Evolutionary conservation across 345 rosid species (phyloP), one percentile per base, ranked within the genome.

Genomic region (Bruguiera gymnorhiza): DNA sequence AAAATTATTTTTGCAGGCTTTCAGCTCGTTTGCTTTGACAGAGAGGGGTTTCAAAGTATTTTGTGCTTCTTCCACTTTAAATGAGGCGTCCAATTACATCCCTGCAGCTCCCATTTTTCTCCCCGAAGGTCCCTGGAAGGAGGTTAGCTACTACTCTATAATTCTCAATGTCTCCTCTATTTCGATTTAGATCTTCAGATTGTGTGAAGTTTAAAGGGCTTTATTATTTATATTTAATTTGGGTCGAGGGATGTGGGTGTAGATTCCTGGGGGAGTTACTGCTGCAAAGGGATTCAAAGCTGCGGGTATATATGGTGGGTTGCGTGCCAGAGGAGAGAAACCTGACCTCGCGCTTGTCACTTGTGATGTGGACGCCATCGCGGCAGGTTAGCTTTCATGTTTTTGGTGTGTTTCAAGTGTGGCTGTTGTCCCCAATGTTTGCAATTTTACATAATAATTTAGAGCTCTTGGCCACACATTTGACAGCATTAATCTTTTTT

Each of bases 241-340:
- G 26, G 50, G 24, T 52, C 58, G 32, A 48, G 3, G 56, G 7
- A n/a, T 52, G 37, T 54, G 48, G 27, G 26, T 74, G 31, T 69
- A 95, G 98, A 80, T 90, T 78, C 84, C 94, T 0, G 98, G 98
- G 43, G 97, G 98, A 65, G 96, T 95, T 71, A 89, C 97, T 23
- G 98, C 99, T 55, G 91, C 99, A 0, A 88, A 83, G 78, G 99
- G 98, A 54, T 92, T 95, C 69, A 85, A 82, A 70, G 96, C 99
- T 58, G 85, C 90, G 18, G 97, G 97, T 26, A 82, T 90, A 60
- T 90, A 83, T 84, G 96, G 88, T 30, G 94, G 98, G 8, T 80
- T 95, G 78, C 88, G 94, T 54, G 98, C 97, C 69, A 74, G 84
- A 77, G 92, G 94, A 75, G 87, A 83, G 71, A 92, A 89, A 77